phyloP scores from a whole-genome alignment of 106 monocot genomes.

The Acorus calamus region DNA sequence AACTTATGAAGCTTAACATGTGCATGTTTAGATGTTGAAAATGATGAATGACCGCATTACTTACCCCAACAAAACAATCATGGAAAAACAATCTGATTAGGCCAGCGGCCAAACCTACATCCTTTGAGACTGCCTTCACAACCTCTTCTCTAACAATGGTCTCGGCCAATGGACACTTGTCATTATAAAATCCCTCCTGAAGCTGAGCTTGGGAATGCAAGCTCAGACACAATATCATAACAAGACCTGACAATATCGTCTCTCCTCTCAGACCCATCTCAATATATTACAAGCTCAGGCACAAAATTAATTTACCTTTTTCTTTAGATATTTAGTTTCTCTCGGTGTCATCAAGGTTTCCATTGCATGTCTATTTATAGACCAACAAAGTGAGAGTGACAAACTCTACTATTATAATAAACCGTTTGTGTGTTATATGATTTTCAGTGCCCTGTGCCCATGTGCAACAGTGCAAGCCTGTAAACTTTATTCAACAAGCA shows the following conservation, averaged over 20 bases:
- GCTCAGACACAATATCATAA: not conserved
- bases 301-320: not conserved
- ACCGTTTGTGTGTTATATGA: too few relatives aligned
- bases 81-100: slow-evolving; percentile 15
- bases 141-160: slow-evolving; percentile 1
- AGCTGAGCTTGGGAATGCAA: slow-evolving; percentile 5
- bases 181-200: slow-evolving; percentile 8
- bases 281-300: too few relatives aligned
- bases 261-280: slow-evolving; percentile 1
- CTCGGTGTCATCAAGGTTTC: not conserved
- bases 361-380: too few relatives aligned
- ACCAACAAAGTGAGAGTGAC: too few relatives aligned
- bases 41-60: not conserved
- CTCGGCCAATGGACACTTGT: slow-evolving; percentile 10
- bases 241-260: not conserved
- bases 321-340: not conserved
- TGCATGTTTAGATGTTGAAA: too few relatives aligned
- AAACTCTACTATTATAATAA: too few relatives aligned
- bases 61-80: slow-evolving; percentile 15
- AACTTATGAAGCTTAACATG: too few relatives aligned
- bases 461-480: too few relatives aligned
- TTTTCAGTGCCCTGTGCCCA: too few relatives aligned
- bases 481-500: too few relatives aligned
- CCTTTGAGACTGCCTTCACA: not conserved
- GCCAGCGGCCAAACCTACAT: slow-evolving; percentile 3